These are phyloP conservation scores for Carex littledalei DNA, from an alignment of 176 grass and related monocot genomes.

Conservation along the genomic window DNA sequence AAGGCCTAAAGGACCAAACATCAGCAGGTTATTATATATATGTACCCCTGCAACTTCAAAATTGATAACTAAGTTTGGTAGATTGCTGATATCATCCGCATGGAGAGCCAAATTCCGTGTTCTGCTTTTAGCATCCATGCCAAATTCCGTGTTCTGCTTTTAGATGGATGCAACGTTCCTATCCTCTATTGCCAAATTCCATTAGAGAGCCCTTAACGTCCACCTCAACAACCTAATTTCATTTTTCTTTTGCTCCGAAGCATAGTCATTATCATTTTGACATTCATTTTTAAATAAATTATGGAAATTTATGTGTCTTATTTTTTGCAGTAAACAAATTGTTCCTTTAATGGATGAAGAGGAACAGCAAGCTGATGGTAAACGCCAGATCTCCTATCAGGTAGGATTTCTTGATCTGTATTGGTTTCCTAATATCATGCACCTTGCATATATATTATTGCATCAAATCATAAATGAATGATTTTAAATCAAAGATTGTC, in stretches of 20 bases:
- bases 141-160: not conserved
- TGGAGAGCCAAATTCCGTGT: not conserved
- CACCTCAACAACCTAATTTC: not conserved
- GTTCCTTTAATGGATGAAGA: constrained; percentile 37
- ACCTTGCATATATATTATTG: not conserved
- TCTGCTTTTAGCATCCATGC: not conserved
- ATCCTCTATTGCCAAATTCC: not conserved
- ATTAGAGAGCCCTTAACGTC: not conserved
- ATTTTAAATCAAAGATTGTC: too few relatives aligned
- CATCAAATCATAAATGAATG: too few relatives aligned
- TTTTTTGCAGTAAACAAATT: constrained; percentile 36
- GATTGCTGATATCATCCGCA: not conserved
- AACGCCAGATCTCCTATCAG: constrained; percentile 89
- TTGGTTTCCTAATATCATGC: not conserved
- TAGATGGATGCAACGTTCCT: not conserved
- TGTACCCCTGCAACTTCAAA: not conserved
- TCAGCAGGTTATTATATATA: not conserved
- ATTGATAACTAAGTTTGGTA: too few relatives aligned
- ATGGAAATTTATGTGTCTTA: not conserved
- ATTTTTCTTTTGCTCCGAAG: not conserved
- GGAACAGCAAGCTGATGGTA: constrained; percentile 57
- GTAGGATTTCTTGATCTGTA: constrained; percentile 30
- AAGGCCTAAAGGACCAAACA: not conserved
- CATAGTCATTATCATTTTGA: not conserved
- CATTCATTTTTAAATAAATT: not conserved